Base-by-base conservation (phyloP, 1,284 basidiomycete genomes). In the Ceratobasidium sp. region DNA sequence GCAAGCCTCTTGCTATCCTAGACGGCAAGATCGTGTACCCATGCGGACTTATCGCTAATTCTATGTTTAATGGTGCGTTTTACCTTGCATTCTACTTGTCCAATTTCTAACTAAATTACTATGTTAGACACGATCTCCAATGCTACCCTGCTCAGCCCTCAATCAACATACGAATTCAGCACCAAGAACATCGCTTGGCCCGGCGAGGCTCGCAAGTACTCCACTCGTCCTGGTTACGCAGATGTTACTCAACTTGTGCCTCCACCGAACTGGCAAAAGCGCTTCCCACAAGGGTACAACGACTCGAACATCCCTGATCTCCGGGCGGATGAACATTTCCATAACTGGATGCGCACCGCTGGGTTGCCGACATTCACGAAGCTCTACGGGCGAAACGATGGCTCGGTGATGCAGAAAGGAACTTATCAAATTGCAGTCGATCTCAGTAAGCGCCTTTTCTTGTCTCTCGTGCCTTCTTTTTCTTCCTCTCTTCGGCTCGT, bases 261-360 rank as follows among this genome's bases (percentile, higher is more conserved):
- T 1, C 98, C 98, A 20, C 98, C 98, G 3, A 98, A 97, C 85
- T 99, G 98, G 96, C 83, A 80, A 0, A 82, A 84, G 44, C 88
- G 88, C 73, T 98, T 88, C 86, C 94, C 94, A 0, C 84, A 94
- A 80, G 90, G 90, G 74, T 99, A 99, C 87, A 91, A 90, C 3
- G 84, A 86, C 4, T 85, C 86, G 10, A 91, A 88, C 77, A 90
- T 94, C 48, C 97, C 96, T 13, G 87, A 98, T 83, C 88, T 99
- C 46, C 87, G 87, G 71, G 83, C 85, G 1, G 91, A 99, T 84
- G 95, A 99, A 85, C 97, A 96, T 83, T 99, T 99, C 88, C 96
- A 98, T 86, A 97, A 99, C 82, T 99, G 98, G 98, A 99, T 99
- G 98, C 91, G 97, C 79, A 97, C 96, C 1, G 96, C 98, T 0